Evolutionary conservation across 176 grass and related monocot genomes (phyloP), one percentile per base, ranked within the genome.

Genomic region (Avena atlantica): DNA sequence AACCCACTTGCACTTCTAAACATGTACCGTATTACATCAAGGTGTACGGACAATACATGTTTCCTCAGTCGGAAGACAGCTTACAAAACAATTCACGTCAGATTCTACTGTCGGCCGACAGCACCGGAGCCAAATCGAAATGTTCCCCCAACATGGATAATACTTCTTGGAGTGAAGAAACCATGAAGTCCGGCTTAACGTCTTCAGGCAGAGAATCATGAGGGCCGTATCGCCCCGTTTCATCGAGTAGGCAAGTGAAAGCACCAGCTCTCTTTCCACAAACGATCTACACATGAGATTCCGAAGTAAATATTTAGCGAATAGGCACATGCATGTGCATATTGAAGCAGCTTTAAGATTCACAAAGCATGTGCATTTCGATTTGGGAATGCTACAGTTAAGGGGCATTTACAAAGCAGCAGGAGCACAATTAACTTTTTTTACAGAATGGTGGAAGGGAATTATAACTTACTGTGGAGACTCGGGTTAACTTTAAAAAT

Each of bases 181-280:
- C 90, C 89, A 80, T 91, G 71, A 98, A 96, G 91, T 98, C 93
- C 14, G 96, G 96, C 74, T 69, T 87, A 50, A 92, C 42, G 60
- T 96, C 89, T 44, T 88, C 92, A 24, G 89, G 37, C 23, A 94
- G 81, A 62, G 65, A 89, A 50, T 96, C 92, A 0, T 71, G 87
- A 1, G 88, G 74, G 36, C 80, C 88, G 16, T 98, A 96, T 82
- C 82, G 81, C 57, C 66, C 96, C 0, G 87, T 96, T 90, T 98
- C 96, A 51, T 98, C 96, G 0, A 98, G 93, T 49, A 98, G 92
- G 88, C 96, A 98, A 85, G 96, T 98, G 80, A 92, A 92, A 19
- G 96, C 90, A 85, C 96, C 90, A 2, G 93, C 93, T 78, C 85
- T 92, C 78, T 98, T 98, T 68, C 96, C 93, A 88, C 96, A 96